A percentile compares a stretch with the other conserved stretches of the same genome.
Conservation (phyloP, 225 moss, liverwort and hornwort species). For the Bryoerythrophyllum caledonicum region DNA sequence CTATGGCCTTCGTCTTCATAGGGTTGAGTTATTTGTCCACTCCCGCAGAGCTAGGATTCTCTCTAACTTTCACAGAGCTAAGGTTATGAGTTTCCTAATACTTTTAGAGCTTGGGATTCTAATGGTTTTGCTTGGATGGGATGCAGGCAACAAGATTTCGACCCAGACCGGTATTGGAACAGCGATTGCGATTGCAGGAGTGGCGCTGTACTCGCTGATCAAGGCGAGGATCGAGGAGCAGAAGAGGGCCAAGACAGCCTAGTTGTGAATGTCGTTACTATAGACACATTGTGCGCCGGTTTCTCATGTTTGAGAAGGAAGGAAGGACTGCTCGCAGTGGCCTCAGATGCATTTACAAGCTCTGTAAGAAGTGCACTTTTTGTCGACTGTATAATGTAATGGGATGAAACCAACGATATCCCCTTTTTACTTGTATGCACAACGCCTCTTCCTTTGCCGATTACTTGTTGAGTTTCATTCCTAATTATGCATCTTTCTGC, state of each 20-base stretch:
- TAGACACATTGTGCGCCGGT: slow-evolving; percentile 1
- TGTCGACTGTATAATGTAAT: slow-evolving; percentile 27
- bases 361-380: slow-evolving; percentile 32
- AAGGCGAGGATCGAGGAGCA: slow-evolving; percentile 86
- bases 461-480: too few species aligned
- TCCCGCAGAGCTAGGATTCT: neutral
- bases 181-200: slow-evolving; percentile 82
- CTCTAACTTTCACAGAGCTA: neutral
- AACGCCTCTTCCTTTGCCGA: neutral
- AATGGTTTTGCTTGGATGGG: neutral
- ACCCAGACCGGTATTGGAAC: slow-evolving; percentile 98
- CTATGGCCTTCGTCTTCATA: too few species aligned
- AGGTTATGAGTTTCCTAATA: too few species aligned
- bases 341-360: slow-evolving; percentile 31
- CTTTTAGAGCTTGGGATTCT: neutral
- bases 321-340: slow-evolving; percentile 17
- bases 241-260: slow-evolving; percentile 41
- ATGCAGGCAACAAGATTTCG: slow-evolving; percentile 83
- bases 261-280: neutral
- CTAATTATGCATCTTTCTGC: too few species aligned
- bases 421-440: slow-evolving; percentile 17
- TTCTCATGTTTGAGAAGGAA: slow-evolving; percentile 24
- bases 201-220: slow-evolving; percentile 79
- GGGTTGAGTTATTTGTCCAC: too few species aligned
- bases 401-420: slow-evolving; percentile 21